Base-by-base conservation (phyloP, 768 basidiomycete genomes). In the Sporobolomyces pararoseus region DNA sequence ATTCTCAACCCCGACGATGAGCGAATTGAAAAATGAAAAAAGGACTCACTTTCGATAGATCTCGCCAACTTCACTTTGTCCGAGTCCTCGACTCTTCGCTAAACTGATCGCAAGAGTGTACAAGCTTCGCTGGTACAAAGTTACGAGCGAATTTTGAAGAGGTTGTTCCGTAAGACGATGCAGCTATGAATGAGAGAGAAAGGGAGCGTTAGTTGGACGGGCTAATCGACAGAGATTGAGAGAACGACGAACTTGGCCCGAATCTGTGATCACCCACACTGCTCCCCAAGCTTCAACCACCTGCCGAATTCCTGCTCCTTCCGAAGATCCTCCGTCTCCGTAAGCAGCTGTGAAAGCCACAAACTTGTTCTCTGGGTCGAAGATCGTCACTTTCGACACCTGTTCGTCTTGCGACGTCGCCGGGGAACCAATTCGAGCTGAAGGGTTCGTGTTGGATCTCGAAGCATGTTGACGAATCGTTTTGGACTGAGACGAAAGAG, bases 331-430 rank as follows among this genome's bases (percentile, higher is more conserved):
- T 5, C 46, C 44, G n/a, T 88, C 86, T 27, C 85, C 84, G 75
- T 93, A 91, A 3, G 88, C 84, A 9, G 87, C 88, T 0, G 87
- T 86, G 76, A 90, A 93, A 9, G 90, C 89, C 21, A 95, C 84
- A 61, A 93, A 84, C 81, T 93, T 92, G 80, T 94, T 96, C 76
- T 91, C 90, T 44, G 88, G 85, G 77, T 99, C 94, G 73, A 97
- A 88, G 2, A 98, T 85, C 0, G 88, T 89, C 49, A 98, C 64
- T 54, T 72, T 66, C 23, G 65, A 52, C n/a, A 73, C 66, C 23
- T 57, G 59, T 19, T 65, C 71, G 27, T 68, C 66, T 32, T 27
- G 34, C 17, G 65, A 3, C 23, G 25, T 10, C 10, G 50, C 35
- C 19, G 65, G 51, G 2, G 63, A 42, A 34, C 21, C 46, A 6